Evolutionary conservation across 139 green algal species (phyloP).

Genomic region (Monoraphidium neglectum): DNA sequence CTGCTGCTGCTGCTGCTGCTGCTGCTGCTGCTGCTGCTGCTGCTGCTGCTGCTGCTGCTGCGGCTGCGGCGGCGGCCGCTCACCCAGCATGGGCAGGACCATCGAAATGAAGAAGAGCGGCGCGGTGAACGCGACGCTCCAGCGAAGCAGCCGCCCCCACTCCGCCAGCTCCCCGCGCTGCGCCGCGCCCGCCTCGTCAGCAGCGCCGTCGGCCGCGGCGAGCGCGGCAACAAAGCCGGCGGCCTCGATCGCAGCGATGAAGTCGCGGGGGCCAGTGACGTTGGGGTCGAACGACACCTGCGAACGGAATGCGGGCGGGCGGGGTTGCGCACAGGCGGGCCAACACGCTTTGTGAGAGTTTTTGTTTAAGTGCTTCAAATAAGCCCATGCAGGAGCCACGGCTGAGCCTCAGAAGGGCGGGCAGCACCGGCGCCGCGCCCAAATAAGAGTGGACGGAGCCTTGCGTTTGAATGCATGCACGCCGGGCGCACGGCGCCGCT

Average conservation of each 20-base stretch:
- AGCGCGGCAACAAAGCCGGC: conserved; percentile 52
- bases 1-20: not conserved
- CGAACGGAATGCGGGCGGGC: conserved; percentile 8
- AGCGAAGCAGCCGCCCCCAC: conserved; percentile 52
- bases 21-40: not conserved
- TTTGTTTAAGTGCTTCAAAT: no score
- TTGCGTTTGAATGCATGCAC: no score
- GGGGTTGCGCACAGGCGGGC: no score
- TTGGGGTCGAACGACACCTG: conserved; percentile 35
- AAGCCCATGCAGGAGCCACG: no score
- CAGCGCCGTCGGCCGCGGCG: conserved; percentile 9
- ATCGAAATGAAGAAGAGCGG: conserved; percentile 92
- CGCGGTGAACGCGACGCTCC: conserved; percentile 71
- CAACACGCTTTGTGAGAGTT: no score
- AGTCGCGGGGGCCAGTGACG: conserved; percentile 43
- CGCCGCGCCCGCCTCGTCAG: conserved; percentile 4
- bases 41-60: not conserved
- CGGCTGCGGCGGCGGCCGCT: not conserved
- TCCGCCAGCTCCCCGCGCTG: conserved; percentile 49
- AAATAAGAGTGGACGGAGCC: no score
- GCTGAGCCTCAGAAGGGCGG: no score
- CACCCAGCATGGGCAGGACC: conserved; percentile 71
- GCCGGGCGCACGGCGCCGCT: no score
- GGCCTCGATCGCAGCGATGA: conserved; percentile 60
- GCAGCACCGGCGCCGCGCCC: no score